Base-by-base conservation (phyloP, 257 asterid species). In the Penstemon barbatus region DNA sequence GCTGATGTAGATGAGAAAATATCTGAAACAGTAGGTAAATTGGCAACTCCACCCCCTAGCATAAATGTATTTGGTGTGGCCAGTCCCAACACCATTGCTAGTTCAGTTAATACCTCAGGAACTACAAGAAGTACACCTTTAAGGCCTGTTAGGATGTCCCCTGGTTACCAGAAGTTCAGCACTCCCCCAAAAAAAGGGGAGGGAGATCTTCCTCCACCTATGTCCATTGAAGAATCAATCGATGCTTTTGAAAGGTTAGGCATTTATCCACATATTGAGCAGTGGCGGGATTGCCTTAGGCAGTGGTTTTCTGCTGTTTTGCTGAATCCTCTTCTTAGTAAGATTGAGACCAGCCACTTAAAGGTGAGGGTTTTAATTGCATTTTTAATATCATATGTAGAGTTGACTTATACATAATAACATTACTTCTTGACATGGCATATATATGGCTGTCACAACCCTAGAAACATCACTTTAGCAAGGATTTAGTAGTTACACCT, bases 181-280 rank as follows among this genome's bases (percentile, higher is more conserved):
- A 93, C 98, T 58, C 94, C 97, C 41, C 97, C 98, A 6, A 90
- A 86, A 85, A 93, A 90, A 80, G 98, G 97, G 41, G 99, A 90
- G 75, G 86, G 80, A 4, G 92, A 90, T 65, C 95, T 93, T 69
- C 97, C 98, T 46, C 83, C 85, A 75, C 90, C 97, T 25, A 93
- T 90, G 97, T 90, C 96, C 58, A 88, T 85, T 86, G 97, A 90
- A 80, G 97, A 93, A 77, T 86, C 96, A 10, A 75, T 70, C 46
- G 89, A 87, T 78, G 92, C 95, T 72, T 85, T 93, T 79, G 83
- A 76, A 71, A 79, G 83, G 75, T 76, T 93, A 83, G 97, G 94
- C 49, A 71, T 93, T 66, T 87, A 88, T 79, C 96, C 90, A 15
- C 81, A 84, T 71, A 85, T 93, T 71, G 97, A 90, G 81, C 82